Base-by-base conservation (phyloP, 1,284 basidiomycete species). In the Volvariella surrecta region DNA sequence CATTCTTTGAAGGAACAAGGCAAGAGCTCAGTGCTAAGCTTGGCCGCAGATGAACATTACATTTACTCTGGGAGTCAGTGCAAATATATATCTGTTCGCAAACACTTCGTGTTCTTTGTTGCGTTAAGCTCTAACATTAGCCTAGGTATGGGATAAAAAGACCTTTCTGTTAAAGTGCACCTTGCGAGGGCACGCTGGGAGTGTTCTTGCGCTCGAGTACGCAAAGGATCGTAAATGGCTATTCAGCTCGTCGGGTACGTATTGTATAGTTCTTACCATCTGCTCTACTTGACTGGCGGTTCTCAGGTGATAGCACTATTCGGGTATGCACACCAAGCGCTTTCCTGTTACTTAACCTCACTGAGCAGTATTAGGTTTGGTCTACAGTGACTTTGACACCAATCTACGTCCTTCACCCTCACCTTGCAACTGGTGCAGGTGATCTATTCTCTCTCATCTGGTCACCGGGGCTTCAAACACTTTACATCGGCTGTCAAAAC, bases 371-470 rank as follows among this genome's bases (percentile, higher is more conserved):
- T 3, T 56, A 92, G 82, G 75, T 96, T 34, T 97, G 94, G 94
- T 87, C 80, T 38, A 88, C 89, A 0, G 64, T 67, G 2, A 79
- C 77, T 0, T 73, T 95, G 11, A 62, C 69, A 10, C 79, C 80
- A 3, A 63, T 96, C 30, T 92, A 86, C 56, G 70, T 90, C 40
- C 73, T 98, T 28, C 73, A 82, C 45, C 91, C 94, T 0, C 88
- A 91, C 54, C 72, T 86, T 44, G 89, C 94, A 53, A 85, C 80
- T 2, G 77, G 76, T 31, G 81, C 92, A 2, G 94, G 94, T 31
- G 95, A 97, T 58, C 78, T 97, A 42, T 94, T 92, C 66, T 90
- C 86, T 30, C 69, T 98, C 2, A 76, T 79, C 0, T 98, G 90
- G 87, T 82, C 81, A 10, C 67, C 79, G 1, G 58, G 65, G 8